phyloP scores from a whole-genome alignment of 192 early-diverging fungal species.

The Coemansia sp. region DNA sequence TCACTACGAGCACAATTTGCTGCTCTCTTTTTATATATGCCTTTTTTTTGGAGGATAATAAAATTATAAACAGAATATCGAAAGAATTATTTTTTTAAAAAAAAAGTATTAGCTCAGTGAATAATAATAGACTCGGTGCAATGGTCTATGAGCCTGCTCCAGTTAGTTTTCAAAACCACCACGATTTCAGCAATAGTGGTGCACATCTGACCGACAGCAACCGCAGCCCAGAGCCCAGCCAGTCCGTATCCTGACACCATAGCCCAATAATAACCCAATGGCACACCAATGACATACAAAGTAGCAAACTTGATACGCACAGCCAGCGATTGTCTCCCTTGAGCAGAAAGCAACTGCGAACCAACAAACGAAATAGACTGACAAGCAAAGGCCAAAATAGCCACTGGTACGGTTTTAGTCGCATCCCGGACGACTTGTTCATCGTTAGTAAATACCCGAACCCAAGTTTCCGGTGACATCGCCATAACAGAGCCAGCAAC shows the following conservation, averaged over 20 bases:
- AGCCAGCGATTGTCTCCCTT: constrained; percentile 56
- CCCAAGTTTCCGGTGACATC: constrained; percentile 25
- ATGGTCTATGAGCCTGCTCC: constrained; percentile 22
- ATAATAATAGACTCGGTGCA: constrained; percentile 21
- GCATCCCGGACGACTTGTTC: constrained; percentile 11
- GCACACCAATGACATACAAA: constrained; percentile 57
- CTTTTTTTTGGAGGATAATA: not conserved
- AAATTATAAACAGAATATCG: constrained; percentile 10
- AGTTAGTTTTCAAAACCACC: constrained; percentile 37
- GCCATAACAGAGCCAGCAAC: constrained; percentile 48
- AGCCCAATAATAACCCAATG: constrained; percentile 56
- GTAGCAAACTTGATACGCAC: constrained; percentile 54
- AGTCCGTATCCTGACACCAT: constrained; percentile 58
- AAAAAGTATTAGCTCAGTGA: not conserved
- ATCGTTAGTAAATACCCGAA: constrained; percentile 57
- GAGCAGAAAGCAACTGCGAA: constrained; percentile 59
- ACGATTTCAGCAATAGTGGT: constrained; percentile 23
- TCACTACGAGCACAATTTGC: not conserved
- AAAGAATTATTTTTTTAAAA: too few relatives aligned
- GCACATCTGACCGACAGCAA: constrained; percentile 45
- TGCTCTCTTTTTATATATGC: not conserved
- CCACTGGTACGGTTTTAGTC: constrained; percentile 23
- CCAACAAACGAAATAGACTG: constrained; percentile 60
- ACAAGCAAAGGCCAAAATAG: constrained; percentile 18
- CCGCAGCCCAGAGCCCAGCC: constrained; percentile 66